phyloP scores from a whole-genome alignment of 805 yeast genomes.

The Nakazawaea siamensis region DNA sequence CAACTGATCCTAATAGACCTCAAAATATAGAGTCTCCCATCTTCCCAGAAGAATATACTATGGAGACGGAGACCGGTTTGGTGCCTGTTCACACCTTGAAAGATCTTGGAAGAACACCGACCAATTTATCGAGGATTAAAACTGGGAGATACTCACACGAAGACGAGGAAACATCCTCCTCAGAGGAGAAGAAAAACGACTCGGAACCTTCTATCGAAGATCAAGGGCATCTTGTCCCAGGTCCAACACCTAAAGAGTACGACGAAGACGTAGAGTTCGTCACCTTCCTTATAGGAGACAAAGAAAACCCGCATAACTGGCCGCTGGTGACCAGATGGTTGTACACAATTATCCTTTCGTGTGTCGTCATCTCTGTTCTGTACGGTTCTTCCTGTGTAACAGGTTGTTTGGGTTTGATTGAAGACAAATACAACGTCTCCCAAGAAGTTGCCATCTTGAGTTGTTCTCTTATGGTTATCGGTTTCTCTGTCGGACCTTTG shows the following conservation, averaged over 20 bases:
- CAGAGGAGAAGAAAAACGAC: constrained; percentile 8
- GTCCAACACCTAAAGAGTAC: constrained; percentile 25
- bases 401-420: constrained; percentile 69
- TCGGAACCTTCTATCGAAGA: constrained; percentile 12
- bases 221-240: constrained; percentile 16
- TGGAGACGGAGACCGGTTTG: constrained; percentile 84
- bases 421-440: constrained; percentile 60
- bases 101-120: constrained; percentile 47
- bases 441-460: constrained; percentile 72
- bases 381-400: constrained; percentile 90
- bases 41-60: constrained; percentile 87
- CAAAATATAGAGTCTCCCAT: constrained; percentile 50
- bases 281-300: constrained; percentile 71
- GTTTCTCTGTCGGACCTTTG: constrained; percentile 82
- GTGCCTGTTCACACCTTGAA: constrained; percentile 74
- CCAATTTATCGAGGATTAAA: constrained; percentile 13
- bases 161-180: constrained; percentile 5
- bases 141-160: constrained; percentile 9
- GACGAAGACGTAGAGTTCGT: constrained; percentile 77
- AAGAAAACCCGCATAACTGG: constrained; percentile 92
- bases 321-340: constrained; percentile 42
- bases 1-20: constrained; percentile 51
- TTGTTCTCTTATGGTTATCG: constrained; percentile 83
- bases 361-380: constrained; percentile 81
- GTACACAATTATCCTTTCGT: constrained; percentile 61